Evolutionary conservation across 257 asterid species (phyloP), one percentile per base, ranked within the genome.

Genomic region (Apocynum venetum): DNA sequence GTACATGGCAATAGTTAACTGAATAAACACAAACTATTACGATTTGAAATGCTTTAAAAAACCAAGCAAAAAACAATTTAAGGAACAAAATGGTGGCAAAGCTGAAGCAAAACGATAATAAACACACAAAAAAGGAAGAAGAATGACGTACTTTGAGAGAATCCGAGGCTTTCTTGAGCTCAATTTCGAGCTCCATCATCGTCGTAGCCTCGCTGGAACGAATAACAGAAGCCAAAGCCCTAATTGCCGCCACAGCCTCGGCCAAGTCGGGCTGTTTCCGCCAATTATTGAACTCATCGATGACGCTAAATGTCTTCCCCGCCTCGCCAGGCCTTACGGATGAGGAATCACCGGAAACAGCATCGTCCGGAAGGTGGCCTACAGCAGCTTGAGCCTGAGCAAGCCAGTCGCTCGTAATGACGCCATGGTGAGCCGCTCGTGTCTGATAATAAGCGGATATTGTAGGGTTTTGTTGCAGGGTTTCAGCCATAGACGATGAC

Each of bases 201-300:
- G 98, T 95, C 2, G 91, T 89, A 63, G 98, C 98, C 60, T 90
- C 89, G 75, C 93, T 93, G 3, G 96, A 89, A 14, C 96, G 85
- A 80, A 95, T 93, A 60, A 90, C 94, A 60, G 96, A 95, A 20
- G 98, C 98, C 89, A 95, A 86, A 77, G 98, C 93, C 92, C 96
- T 89, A 76, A 91, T 95, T 8, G 97, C 98, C 1, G 98, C 98
- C 77, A 95, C 98, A 20, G 98, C 98, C 87, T 95, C 98, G 53
- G 98, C 98, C 89, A 95, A 84, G 44, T 95, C 94, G 36, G 98
- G 97, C 80, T 87, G 98, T 72, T 88, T 90, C 77, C 98, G 83
- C 97, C 98, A 95, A 65, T 78, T 89, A 78, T 95, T 89, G 20
- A 93, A 95, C 86, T 92, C 97, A 72, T 87, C 97, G 75, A 93